phyloP scores from a whole-genome alignment of 2,329 filamentous ascomycete genomes.

The Corynespora cassiicola region DNA sequence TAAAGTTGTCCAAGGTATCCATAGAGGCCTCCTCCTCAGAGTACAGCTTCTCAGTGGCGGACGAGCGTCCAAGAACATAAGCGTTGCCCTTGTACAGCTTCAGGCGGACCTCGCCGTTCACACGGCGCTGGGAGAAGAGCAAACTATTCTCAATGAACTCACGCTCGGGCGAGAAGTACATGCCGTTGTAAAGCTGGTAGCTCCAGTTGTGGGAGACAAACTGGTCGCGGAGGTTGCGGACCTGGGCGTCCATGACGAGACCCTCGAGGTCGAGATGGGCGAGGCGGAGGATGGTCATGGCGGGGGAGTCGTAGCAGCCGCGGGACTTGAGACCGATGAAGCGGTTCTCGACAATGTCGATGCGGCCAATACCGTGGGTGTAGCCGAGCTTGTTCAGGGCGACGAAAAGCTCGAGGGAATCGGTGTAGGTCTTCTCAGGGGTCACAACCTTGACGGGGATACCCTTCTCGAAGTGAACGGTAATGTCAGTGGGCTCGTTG shows the following conservation, averaged over 20 bases:
- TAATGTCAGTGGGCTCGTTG: conserved; percentile 74
- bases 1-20: conserved; percentile 75
- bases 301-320: conserved; percentile 74
- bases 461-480: conserved; percentile 75
- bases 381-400: conserved; percentile 74
- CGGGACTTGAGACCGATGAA: conserved; percentile 82
- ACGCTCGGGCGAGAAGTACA: conserved; percentile 74
- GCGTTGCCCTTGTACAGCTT: conserved; percentile 72
- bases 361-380: conserved; percentile 76
- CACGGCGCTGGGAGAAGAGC: conserved; percentile 46
- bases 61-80: conserved; percentile 64
- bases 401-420: conserved; percentile 75
- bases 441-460: conserved; percentile 72
- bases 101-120: conserved; percentile 62
- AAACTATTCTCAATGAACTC: conserved; percentile 71
- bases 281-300: conserved; percentile 56
- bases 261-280: conserved; percentile 70
- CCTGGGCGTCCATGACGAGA: conserved; percentile 71
- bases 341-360: conserved; percentile 84
- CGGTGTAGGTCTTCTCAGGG: conserved; percentile 66
- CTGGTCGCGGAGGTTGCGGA: conserved; percentile 73
- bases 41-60: conserved; percentile 74
- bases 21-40: conserved; percentile 70
- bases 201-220: conserved; percentile 64
- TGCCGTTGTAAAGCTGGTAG: conserved; percentile 64